Conservation (phyloP, 306 rosid species). For the Cicer pinnatifidum region DNA sequence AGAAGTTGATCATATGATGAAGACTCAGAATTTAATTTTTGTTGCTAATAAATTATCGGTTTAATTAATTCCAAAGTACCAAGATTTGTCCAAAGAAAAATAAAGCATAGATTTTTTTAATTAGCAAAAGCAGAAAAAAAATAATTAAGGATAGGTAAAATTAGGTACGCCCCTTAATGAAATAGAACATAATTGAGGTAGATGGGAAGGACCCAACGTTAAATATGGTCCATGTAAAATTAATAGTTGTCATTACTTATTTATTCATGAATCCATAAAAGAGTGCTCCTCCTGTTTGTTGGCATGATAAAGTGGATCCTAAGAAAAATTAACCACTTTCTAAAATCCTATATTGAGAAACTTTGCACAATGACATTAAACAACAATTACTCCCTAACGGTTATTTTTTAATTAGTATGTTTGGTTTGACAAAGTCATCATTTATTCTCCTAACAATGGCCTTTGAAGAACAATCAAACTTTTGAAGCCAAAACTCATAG, state of each 20-base stretch:
- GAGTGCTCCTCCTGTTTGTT: slow-evolving; percentile 39
- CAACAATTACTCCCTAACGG: slow-evolving; percentile 17
- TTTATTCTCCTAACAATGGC: slow-evolving; percentile 51
- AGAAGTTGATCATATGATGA: too few species aligned
- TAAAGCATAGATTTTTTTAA: too few species aligned
- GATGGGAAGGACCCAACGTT: slow-evolving; percentile 38
- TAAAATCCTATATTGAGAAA: slow-evolving; percentile 44
- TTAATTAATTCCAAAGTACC: too few species aligned
- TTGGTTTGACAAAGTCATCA: slow-evolving; percentile 64
- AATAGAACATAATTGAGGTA: slow-evolving; percentile 38
- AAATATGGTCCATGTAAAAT: slow-evolving; percentile 30
- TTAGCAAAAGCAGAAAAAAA: neutral
- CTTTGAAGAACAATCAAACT: slow-evolving; percentile 42
- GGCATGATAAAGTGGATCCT: slow-evolving; percentile 38
- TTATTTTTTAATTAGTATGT: slow-evolving; percentile 48
- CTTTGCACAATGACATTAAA: slow-evolving; percentile 35
- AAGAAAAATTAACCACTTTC: slow-evolving; percentile 20
- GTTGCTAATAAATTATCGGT: too few species aligned
- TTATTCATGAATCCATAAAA: slow-evolving; percentile 40
- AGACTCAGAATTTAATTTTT: too few species aligned
- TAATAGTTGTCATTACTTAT: slow-evolving; percentile 42
- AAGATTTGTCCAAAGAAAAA: too few species aligned
- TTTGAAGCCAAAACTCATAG: slow-evolving; percentile 47
- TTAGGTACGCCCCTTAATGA: slow-evolving; percentile 32
- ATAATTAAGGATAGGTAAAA: slow-evolving; percentile 5